Percentiles rank a stretch among this genome's conserved stretches.
Evolutionary conservation across 345 rosid species (phyloP).

Genomic region (Populus euphratica): DNA sequence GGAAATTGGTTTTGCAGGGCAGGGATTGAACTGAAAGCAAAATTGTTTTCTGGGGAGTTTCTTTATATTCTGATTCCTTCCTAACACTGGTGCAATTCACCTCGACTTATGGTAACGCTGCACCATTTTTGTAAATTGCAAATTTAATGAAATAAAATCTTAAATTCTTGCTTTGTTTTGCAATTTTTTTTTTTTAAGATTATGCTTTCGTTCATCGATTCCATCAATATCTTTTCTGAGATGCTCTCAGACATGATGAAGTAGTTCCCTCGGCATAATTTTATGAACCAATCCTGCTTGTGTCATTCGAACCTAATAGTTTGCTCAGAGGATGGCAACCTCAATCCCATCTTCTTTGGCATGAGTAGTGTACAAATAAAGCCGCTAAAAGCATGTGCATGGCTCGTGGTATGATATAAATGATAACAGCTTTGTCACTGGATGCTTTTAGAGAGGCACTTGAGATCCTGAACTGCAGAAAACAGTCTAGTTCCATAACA

Average conservation of each 20-base stretch:
- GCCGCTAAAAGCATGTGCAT: background rate
- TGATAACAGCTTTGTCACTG: background rate
- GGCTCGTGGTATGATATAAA: background rate
- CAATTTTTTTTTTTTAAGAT: background rate
- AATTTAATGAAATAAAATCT: constrained; percentile 17
- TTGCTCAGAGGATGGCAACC: background rate
- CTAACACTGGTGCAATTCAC: constrained; percentile 16
- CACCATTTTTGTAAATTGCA: constrained; percentile 21
- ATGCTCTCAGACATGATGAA: background rate
- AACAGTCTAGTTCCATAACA: background rate
- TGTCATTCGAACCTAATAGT: background rate
- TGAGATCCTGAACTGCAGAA: background rate
- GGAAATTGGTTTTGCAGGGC: constrained; percentile 17
- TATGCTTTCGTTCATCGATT: background rate
- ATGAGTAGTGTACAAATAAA: background rate
- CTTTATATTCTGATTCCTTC: constrained; percentile 13
- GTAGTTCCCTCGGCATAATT: background rate
- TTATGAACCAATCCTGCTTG: too few relatives aligned
- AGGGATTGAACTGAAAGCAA: constrained; percentile 6
- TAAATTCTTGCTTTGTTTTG: constrained; percentile 3
- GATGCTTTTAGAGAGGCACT: background rate
- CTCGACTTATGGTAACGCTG: constrained; percentile 19
- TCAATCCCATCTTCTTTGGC: background rate
- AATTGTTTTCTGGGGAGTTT: background rate
- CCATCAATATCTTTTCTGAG: background rate